Evolutionary conservation across 2,329 filamentous ascomycete genomes (phyloP), one percentile per base, ranked within the genome.

Genomic region (Rhinocladiella similis): DNA sequence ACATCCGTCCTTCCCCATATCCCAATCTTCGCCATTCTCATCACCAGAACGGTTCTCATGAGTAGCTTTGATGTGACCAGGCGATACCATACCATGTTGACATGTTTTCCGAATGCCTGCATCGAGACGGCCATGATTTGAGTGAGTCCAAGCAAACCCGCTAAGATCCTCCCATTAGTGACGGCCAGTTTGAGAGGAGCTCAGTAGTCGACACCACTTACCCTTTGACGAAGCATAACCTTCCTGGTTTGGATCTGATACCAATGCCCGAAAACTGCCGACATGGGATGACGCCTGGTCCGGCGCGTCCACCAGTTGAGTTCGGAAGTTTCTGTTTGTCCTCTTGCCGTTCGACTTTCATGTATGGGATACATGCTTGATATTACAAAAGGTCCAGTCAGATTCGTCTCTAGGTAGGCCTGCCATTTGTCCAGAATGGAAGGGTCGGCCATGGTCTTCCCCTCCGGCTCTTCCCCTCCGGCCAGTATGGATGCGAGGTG

Each of bases 231-330:
- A 65, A 16, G 77, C 78, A 64, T 81, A 80, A 2, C 76, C 76
- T 59, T 79, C 77, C 60, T 78, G 76, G 62, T 79, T 78, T 3
- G 74, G 71, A 61, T 80, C 77, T 27, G 69, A 73, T 57, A 75
- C 73, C 36, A 75, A 67, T 14, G 76, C 75, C 10, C 77, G 73
- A 67, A 79, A 79, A 25, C 73, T 76, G 22, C 73, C 73, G 55
- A 79, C 72, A 61, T 76, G 73, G n/a, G 41, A 79, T 72, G 60
- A 79, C 77, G 54, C 75, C 77, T 0, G 75, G 75, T 3, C 76
- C 75, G 5, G 73, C 69, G 3, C 35, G 50, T 16, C 56, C 59
- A 19, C 54, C 42, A 13, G 48, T 39, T 0, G 61, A 63, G n/a
- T 57, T 58, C 22, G 56, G 59, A 29, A 60, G 60, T 56, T 65